These are phyloP conservation scores for Scedosporium boydii DNA, from an alignment of 2,329 filamentous ascomycete genomes.

Conservation along the genomic window DNA sequence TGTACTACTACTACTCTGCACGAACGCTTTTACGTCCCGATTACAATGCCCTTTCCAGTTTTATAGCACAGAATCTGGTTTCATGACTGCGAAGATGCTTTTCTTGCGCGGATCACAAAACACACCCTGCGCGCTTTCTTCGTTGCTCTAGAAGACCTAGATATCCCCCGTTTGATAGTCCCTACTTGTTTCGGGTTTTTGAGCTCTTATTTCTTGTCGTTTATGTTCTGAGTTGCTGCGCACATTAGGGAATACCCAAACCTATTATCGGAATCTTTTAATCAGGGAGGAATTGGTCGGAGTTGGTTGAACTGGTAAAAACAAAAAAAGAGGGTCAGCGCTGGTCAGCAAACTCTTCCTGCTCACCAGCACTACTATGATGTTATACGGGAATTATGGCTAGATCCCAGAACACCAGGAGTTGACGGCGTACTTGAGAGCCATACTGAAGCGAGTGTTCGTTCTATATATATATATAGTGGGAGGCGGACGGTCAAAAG, in stretches of 20 bases:
- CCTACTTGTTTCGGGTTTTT: not conserved
- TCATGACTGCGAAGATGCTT: not conserved
- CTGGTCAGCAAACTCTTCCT: not conserved
- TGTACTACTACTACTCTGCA: constrained; percentile 5
- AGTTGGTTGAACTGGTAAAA: not conserved
- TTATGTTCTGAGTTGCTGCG: not conserved
- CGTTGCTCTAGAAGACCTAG: too few relatives aligned
- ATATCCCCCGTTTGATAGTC: not conserved
- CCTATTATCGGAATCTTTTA: not conserved
- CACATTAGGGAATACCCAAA: not conserved
- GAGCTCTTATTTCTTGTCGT: not conserved
- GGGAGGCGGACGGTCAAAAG: not conserved
- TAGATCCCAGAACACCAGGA: not conserved
- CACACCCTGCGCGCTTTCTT: too few relatives aligned
- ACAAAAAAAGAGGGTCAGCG: not conserved
- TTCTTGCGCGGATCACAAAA: too few relatives aligned
- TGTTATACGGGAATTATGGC: constrained; percentile 1
- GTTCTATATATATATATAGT: constrained; percentile 1
- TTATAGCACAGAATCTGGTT: not conserved
- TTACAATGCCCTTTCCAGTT: not conserved
- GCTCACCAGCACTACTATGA: not conserved
- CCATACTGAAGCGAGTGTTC: not conserved
- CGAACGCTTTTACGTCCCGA: not conserved
- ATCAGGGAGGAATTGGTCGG: not conserved
- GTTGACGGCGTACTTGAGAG: constrained; percentile 1